phyloP scores from a whole-genome alignment of 108 stramenopile genomes.

The Pseudonitzschia pungens region DNA sequence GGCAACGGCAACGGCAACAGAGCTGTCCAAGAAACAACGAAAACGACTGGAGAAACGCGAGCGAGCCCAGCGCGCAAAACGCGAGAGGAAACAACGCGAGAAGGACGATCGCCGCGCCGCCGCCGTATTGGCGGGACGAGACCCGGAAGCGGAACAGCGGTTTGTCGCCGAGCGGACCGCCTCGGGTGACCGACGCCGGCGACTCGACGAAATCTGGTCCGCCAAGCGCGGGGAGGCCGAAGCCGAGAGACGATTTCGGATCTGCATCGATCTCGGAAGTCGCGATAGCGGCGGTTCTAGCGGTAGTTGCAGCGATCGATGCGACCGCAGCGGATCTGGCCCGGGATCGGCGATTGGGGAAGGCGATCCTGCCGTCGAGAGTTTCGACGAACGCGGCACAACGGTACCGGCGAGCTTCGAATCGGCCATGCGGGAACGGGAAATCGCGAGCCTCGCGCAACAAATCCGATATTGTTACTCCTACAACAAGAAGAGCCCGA shows the following conservation, averaged over 20 bases:
- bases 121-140: constrained; percentile 59
- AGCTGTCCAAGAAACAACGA: constrained; percentile 69
- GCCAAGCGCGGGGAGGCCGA: constrained; percentile 8
- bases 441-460: constrained; percentile 57
- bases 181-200: constrained; percentile 40
- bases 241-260: constrained; percentile 22
- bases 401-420: constrained; percentile 47
- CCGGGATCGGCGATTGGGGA: not conserved
- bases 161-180: constrained; percentile 28
- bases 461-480: constrained; percentile 77
- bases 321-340: not conserved
- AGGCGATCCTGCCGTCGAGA: not conserved
- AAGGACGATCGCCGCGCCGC: constrained; percentile 48
- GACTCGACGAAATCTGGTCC: constrained; percentile 19
- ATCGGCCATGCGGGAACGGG: constrained; percentile 57
- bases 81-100: constrained; percentile 49
- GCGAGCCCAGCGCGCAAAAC: constrained; percentile 51
- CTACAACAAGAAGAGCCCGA: constrained; percentile 44
- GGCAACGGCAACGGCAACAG: not conserved
- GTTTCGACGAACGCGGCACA: not conserved
- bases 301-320: no score
- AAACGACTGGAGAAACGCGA: constrained; percentile 58
- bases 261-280: constrained; percentile 59
- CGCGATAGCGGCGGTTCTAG: not conserved
- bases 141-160: constrained; percentile 67